Percentiles rank a stretch among this genome's conserved stretches.
phyloP scores from a whole-genome alignment of 768 basidiomycete species.

The Gyrodon lividus region DNA sequence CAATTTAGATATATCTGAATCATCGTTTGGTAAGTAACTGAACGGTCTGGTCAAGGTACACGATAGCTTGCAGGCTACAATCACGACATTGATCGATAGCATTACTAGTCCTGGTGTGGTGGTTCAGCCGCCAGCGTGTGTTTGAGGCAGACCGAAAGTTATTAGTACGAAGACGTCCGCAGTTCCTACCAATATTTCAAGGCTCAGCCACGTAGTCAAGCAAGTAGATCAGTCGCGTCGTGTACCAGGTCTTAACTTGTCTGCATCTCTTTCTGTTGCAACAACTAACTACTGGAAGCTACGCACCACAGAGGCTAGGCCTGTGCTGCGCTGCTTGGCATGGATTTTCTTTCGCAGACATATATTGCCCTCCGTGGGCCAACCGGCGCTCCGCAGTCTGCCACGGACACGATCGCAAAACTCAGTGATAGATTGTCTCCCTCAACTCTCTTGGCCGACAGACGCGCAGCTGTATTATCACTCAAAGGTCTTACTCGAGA shows the following conservation, averaged over 20 bases:
- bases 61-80: no score
- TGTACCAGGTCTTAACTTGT: background rate
- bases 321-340: constrained; percentile 24
- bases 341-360: constrained; percentile 86
- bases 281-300: background rate
- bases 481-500: constrained; percentile 92
- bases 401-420: constrained; percentile 81
- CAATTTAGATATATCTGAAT: no score
- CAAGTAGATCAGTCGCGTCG: background rate
- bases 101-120: no score
- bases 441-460: constrained; percentile 85
- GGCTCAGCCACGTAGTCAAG: background rate
- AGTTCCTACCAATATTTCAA: no score
- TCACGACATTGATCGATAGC: no score
- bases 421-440: constrained; percentile 90
- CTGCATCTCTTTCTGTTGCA: background rate
- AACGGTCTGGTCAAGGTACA: no score
- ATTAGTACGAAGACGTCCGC: no score
- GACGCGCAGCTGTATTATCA: constrained; percentile 89
- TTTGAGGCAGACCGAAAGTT: no score
- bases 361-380: constrained; percentile 85
- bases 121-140: no score
- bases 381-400: constrained; percentile 78
- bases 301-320: constrained; percentile 1
- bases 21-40: no score